Evolutionary conservation across 164 flowering plant species (phyloP), one percentile per base, ranked within the genome.

Genomic region (Protea cynaroides): DNA sequence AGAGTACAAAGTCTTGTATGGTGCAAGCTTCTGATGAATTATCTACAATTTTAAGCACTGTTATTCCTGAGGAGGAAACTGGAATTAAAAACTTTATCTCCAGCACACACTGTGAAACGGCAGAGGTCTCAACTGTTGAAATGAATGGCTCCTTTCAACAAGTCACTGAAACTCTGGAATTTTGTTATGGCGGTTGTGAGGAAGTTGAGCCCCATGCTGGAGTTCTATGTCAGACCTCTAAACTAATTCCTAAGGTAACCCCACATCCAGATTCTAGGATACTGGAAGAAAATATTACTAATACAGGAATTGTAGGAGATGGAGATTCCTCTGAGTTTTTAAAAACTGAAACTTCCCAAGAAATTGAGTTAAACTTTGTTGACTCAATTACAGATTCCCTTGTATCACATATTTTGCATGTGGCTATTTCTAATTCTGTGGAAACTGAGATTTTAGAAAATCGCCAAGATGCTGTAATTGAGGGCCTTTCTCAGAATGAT

Each of bases 81-180:
- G 71, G n/a, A 58, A 62, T 43, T n/a, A 52, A 59, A 40, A 61
- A 54, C 56, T 64, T 52, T 65, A 64, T 67, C 21, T 69, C 74
- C 15, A 65, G 21, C 53, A 25, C 60, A 8, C 55, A 59, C 38
- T 23, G 68, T 23, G 81, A 75, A 71, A 61, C 79, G 25, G 70
- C 74, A 55, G 76, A 71, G 64, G 60, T 61, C 50, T 66, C 70
- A 4, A 60, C 38, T 40, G 46, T 63, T 12, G 69, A 58, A 17
- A 43, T 53, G 65, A 72, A 69, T 55, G 60, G 43, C 66, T 56
- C 73, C 12, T 55, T 37, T 60, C 69, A 94, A 84, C 71, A 70
- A 61, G 62, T 65, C 44, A 61, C 53, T 34, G 71, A 73, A 43
- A 70, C 25, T 25, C 15, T 68, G 43, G 49, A 0, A 23, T 14